phyloP scores from a whole-genome alignment of 1,284 basidiomycete species.

The Neotropicomus parvogracilis region DNA sequence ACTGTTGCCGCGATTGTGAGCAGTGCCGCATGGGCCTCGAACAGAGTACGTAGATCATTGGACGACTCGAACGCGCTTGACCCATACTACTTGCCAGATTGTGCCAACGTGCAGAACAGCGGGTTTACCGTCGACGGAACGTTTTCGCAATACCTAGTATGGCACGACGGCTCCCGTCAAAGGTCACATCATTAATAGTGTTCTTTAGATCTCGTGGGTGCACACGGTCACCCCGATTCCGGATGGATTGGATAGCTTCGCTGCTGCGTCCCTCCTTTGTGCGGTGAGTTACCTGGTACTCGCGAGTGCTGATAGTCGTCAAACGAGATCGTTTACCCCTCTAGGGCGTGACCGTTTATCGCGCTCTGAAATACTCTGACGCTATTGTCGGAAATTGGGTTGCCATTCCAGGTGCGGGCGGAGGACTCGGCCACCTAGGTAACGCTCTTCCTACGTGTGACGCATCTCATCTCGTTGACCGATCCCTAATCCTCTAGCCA shows the following conservation, averaged over 20 bases:
- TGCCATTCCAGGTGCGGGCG: conserved; percentile 76
- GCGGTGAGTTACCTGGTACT: conserved; percentile 46
- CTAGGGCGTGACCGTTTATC: conserved; percentile 77
- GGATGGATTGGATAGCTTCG: conserved; percentile 56
- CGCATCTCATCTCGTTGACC: not conserved
- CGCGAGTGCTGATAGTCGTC: not conserved
- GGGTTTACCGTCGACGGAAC: conserved; percentile 82
- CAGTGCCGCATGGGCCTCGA: conserved; percentile 72
- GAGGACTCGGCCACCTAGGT: conserved; percentile 70
- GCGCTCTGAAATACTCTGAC: conserved; percentile 75
- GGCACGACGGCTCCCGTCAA: conserved; percentile 15
- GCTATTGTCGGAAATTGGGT: conserved; percentile 79
- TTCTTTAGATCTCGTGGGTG: conserved; percentile 54
- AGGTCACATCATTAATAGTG: too few species aligned
- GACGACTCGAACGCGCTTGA: not conserved
- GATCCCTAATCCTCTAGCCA: conserved; percentile 40
- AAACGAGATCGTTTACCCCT: not conserved
- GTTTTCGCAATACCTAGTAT: conserved; percentile 75
- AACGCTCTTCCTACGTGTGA: not conserved
- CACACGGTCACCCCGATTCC: conserved; percentile 77
- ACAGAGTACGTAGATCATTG: conserved; percentile 46
- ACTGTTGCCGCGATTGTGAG: conserved; percentile 70
- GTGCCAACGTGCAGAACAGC: conserved; percentile 56
- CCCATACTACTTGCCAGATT: conserved; percentile 38
- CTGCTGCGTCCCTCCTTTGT: conserved; percentile 81